phyloP scores from a whole-genome alignment of 2,329 filamentous ascomycete genomes.

The Nigrospora osmanthi region DNA sequence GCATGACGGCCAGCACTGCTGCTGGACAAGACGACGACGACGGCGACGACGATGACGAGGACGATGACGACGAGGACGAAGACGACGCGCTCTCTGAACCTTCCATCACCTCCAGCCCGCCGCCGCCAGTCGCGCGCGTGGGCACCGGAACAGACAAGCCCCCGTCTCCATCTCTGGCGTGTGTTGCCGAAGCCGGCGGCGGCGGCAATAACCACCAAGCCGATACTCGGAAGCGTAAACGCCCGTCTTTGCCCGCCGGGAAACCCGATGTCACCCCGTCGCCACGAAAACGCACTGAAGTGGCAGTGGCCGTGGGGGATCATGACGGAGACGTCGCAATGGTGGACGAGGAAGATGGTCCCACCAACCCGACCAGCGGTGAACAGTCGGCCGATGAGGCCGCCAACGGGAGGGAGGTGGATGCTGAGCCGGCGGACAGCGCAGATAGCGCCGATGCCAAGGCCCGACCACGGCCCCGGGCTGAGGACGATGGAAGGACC shows the following conservation, averaged over 20 bases:
- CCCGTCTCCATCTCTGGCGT: conserved; percentile 20
- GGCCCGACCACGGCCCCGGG: conserved; percentile 6
- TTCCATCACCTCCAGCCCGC: conserved; percentile 24
- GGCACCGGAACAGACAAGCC: conserved; percentile 8
- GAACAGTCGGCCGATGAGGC: conserved; percentile 23
- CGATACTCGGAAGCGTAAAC: conserved; percentile 25
- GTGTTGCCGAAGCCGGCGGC: conserved; percentile 20
- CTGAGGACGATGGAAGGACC: conserved; percentile 11
- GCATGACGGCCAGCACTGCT: conserved; percentile 3
- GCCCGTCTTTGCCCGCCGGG: conserved; percentile 17
- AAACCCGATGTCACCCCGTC: conserved; percentile 11
- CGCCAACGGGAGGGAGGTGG: conserved; percentile 5
- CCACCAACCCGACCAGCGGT: conserved; percentile 18
- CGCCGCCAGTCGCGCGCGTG: conserved; percentile 9
- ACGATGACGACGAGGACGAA: conserved; percentile 27
- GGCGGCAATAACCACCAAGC: conserved; percentile 14
- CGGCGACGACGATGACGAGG: conserved; percentile 30
- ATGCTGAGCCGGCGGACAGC: not conserved
- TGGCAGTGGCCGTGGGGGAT: conserved; percentile 15
- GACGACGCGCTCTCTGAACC: conserved; percentile 25
- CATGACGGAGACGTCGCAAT: conserved; percentile 22
- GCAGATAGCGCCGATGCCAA: conserved; percentile 12
- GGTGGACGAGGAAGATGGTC: conserved; percentile 24
- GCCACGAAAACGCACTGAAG: conserved; percentile 15
- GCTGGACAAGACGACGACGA: conserved; percentile 13